These are phyloP conservation scores for Stentor coeruleus DNA, from an alignment of 73 alveolate species.

Conservation along the genomic window DNA sequence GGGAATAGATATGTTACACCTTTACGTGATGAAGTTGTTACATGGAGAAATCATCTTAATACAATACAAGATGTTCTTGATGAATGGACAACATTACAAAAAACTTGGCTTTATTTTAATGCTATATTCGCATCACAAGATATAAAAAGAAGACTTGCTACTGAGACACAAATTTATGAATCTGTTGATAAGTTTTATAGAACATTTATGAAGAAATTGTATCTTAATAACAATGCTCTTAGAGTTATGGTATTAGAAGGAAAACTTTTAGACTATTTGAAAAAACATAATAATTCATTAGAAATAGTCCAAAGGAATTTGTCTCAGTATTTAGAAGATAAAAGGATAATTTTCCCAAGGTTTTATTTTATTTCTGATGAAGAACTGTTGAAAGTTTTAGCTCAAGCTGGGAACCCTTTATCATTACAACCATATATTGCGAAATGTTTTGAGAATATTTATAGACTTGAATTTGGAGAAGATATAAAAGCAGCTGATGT, in stretches of 20 bases:
- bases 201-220: constrained; percentile 82
- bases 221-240: constrained; percentile 79
- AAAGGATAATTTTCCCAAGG: constrained; percentile 92
- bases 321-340: constrained; percentile 89
- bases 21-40: constrained; percentile 90
- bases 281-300: constrained; percentile 63
- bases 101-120: constrained; percentile 55
- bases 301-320: constrained; percentile 87
- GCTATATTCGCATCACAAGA: constrained; percentile 96
- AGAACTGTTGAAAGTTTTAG: constrained; percentile 87
- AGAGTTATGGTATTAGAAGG: constrained; percentile 54
- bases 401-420: constrained; percentile 90
- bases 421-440: constrained; percentile 83
- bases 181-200: constrained; percentile 88
- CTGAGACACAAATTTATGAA: constrained; percentile 83
- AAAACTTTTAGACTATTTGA: constrained; percentile 65
- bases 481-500: constrained; percentile 72
- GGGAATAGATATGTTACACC: constrained; percentile 92
- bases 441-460: constrained; percentile 95
- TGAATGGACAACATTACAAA: constrained; percentile 55
- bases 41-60: constrained; percentile 77
- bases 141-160: constrained; percentile 90
- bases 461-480: constrained; percentile 67
- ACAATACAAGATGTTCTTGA: constrained; percentile 52
- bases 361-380: constrained; percentile 95